Evolutionary conservation across 495 filamentous ascomycete genomes (phyloP).

Genomic region (Geoglossum glabrum): DNA sequence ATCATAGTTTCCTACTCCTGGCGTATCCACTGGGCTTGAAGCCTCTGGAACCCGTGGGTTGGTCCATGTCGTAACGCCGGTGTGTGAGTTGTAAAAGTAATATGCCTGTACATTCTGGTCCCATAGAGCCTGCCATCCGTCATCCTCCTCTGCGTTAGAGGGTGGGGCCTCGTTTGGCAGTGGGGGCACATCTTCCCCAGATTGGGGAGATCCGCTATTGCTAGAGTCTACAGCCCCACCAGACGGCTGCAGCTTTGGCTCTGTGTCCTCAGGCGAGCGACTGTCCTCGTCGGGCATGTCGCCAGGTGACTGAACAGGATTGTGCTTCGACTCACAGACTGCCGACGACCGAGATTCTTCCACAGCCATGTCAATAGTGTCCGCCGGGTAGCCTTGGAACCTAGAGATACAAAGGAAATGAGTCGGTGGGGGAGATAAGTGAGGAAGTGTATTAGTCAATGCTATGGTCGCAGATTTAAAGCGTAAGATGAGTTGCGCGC

Average conservation of each 20-base stretch:
- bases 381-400: not conserved
- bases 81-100: slow-evolving; percentile 84
- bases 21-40: slow-evolving; percentile 12
- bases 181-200: slow-evolving; percentile 10
- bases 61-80: slow-evolving; percentile 59
- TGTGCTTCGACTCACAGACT: not conserved
- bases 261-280: not conserved
- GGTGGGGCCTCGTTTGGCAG: slow-evolving; percentile 25
- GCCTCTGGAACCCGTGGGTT: slow-evolving; percentile 58
- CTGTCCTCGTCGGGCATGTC: not conserved
- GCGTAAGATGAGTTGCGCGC: not conserved
- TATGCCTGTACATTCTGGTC: slow-evolving; percentile 46
- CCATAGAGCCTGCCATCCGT: slow-evolving; percentile 83
- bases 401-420: not conserved
- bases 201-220: not conserved
- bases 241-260: not conserved
- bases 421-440: not conserved
- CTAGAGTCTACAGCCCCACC: not conserved
- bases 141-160: slow-evolving; percentile 30
- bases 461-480: not conserved
- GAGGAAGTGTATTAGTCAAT: not conserved
- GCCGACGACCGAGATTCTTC: not conserved
- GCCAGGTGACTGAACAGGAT: not conserved
- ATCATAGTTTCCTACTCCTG: slow-evolving; percentile 15
- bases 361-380: not conserved